Percentiles rank a stretch among this genome's conserved stretches.
Evolutionary conservation across 2,329 filamentous ascomycete species (phyloP).

Genomic region (Zasmidium citrigriseum): DNA sequence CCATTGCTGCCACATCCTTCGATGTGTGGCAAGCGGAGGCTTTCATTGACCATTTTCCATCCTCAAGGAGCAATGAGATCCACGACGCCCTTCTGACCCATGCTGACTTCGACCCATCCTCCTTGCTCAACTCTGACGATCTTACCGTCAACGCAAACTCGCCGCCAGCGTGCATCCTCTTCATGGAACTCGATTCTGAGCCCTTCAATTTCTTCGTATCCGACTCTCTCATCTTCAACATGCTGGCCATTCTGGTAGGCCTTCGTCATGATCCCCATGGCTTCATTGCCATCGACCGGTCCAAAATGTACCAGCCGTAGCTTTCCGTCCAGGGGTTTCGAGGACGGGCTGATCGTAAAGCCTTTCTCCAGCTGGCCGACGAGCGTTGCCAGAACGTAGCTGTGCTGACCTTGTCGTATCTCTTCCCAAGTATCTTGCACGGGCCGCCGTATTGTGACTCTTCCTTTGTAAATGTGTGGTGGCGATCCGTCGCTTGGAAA

Average conservation of each 20-base stretch:
- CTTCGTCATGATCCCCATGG: constrained; percentile 74
- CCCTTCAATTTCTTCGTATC: constrained; percentile 70
- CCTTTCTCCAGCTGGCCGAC: constrained; percentile 80
- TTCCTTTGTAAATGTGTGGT: constrained; percentile 60
- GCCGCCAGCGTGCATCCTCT: constrained; percentile 72
- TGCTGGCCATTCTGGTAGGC: constrained; percentile 61
- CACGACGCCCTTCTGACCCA: constrained; percentile 44
- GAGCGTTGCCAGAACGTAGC: constrained; percentile 74
- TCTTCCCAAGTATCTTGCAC: constrained; percentile 31
- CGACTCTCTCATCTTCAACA: constrained; percentile 58
- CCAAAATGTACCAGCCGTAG: constrained; percentile 77
- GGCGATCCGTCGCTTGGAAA: constrained; percentile 53
- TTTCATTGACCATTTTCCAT: no score
- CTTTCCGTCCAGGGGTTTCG: constrained; percentile 68
- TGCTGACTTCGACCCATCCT: constrained; percentile 69
- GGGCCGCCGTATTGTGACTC: constrained; percentile 47
- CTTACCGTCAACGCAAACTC: constrained; percentile 88
- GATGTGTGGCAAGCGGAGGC: no score
- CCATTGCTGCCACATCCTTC: no score
- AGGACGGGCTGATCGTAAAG: constrained; percentile 78
- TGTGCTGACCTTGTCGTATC: constrained; percentile 56
- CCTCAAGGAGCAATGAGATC: constrained; percentile 30
- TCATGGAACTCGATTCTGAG: constrained; percentile 68
- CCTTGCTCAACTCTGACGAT: constrained; percentile 72
- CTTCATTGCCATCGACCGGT: constrained; percentile 62